Conservation (phyloP, 805 yeast genomes). For the Sungouiozyma ichnusensis region DNA sequence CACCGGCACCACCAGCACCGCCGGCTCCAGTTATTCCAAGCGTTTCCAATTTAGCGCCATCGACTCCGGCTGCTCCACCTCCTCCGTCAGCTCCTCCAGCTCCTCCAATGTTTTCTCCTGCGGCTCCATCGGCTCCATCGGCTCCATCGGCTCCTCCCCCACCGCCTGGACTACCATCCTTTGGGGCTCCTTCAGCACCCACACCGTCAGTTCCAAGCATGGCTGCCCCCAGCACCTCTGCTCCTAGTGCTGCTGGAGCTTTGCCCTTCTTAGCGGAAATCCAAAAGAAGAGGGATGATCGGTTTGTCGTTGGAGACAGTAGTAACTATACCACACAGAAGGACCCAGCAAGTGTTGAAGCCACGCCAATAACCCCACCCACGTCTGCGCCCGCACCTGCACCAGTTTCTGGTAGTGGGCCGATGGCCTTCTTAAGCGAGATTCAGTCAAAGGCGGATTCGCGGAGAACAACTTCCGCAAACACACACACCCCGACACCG, state of each 20-base stretch:
- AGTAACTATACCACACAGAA: constrained; percentile 18
- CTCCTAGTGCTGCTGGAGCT: constrained; percentile 29
- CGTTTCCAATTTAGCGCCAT: constrained; percentile 16
- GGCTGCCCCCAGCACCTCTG: constrained; percentile 12
- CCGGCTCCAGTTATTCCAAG: constrained; percentile 18
- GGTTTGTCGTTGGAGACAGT: constrained; percentile 34
- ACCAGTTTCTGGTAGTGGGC: constrained; percentile 9
- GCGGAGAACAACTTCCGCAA: constrained; percentile 4
- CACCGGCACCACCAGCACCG: constrained; percentile 11
- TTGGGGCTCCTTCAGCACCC: constrained; percentile 16
- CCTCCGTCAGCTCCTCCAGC: constrained; percentile 17
- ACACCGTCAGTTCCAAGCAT: constrained; percentile 13
- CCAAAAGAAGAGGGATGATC: constrained; percentile 38
- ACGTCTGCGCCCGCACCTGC: constrained; percentile 14
- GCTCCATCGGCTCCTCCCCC: constrained; percentile 12
- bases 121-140: constrained; percentile 22
- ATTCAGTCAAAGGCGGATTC: constrained; percentile 20
- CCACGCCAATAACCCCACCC: constrained; percentile 13
- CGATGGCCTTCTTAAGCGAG: constrained; percentile 24
- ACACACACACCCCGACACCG: constrained; percentile 12
- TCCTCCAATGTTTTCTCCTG: constrained; percentile 10
- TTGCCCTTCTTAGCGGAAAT: constrained; percentile 43
- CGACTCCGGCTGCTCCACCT: constrained; percentile 17
- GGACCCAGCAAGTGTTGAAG: constrained; percentile 9
- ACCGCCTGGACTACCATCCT: constrained; percentile 21